phyloP scores from a whole-genome alignment of 352 stramenopile genomes.

The Globisporangium ultimum region DNA sequence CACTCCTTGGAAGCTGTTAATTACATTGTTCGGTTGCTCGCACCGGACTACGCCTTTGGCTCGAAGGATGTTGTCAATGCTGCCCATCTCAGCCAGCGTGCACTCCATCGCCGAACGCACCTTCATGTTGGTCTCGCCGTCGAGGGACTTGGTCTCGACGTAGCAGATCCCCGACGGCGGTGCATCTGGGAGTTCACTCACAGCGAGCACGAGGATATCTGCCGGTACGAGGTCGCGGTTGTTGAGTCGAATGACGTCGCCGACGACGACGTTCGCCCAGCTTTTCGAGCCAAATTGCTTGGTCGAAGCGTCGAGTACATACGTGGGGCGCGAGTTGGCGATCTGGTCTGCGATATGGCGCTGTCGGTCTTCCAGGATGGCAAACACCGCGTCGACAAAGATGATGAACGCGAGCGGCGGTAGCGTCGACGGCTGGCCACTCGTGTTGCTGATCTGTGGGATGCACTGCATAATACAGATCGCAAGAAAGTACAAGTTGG shows the following conservation, averaged over 20 bases:
- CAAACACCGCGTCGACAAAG: slow-evolving; percentile 86
- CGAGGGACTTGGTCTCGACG: slow-evolving; percentile 90
- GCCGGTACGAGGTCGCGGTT: slow-evolving; percentile 85
- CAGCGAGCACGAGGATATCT: slow-evolving; percentile 80
- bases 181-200: slow-evolving; percentile 58
- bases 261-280: slow-evolving; percentile 85
- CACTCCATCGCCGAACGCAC: slow-evolving; percentile 75
- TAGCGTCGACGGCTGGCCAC: slow-evolving; percentile 82
- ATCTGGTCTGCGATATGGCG: slow-evolving; percentile 79
- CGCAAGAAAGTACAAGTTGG: slow-evolving; percentile 93
- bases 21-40: slow-evolving; percentile 85
- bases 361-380: slow-evolving; percentile 85
- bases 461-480: slow-evolving; percentile 88
- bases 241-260: slow-evolving; percentile 73
- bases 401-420: slow-evolving; percentile 90
- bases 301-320: slow-evolving; percentile 45
- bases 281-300: slow-evolving; percentile 48
- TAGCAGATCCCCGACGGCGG: slow-evolving; percentile 80
- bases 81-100: slow-evolving; percentile 52
- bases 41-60: slow-evolving; percentile 66
- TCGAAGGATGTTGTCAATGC: slow-evolving; percentile 32
- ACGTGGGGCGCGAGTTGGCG: slow-evolving; percentile 71
- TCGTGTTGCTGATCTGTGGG: slow-evolving; percentile 89
- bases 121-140: slow-evolving; percentile 94
- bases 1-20: slow-evolving; percentile 91